Evolutionary conservation across 1,284 basidiomycete species (phyloP).

Genomic region (Leccinum subrobustum): DNA sequence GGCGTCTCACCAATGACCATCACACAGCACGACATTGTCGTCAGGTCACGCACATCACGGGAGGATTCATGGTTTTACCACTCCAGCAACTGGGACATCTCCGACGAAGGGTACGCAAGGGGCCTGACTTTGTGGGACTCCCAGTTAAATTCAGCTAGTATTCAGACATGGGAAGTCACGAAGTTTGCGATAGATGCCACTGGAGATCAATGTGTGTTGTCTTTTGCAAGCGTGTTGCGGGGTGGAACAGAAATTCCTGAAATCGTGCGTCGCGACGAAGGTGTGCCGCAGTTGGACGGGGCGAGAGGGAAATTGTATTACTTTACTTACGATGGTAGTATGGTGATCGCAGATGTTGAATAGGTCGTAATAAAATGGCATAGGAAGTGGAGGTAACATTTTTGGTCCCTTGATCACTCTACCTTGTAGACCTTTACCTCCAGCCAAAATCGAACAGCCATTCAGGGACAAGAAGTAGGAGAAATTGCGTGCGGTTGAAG

Average conservation of each 20-base stretch:
- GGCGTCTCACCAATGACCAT: background rate
- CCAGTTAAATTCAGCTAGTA: background rate
- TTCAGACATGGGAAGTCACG: background rate
- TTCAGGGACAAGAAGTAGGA: background rate
- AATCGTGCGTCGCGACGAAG: background rate
- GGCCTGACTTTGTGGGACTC: background rate
- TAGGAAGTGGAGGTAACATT: background rate
- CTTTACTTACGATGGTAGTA: background rate
- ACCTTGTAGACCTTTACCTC: background rate
- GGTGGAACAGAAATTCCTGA: background rate
- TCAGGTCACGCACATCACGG: background rate
- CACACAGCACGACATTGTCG: background rate
- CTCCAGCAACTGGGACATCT: background rate
- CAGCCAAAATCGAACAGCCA: too few species aligned
- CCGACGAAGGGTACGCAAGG: background rate
- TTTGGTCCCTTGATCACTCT: background rate
- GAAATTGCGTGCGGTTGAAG: background rate
- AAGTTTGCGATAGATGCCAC: background rate
- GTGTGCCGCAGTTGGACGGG: background rate
- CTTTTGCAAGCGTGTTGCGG: background rate
- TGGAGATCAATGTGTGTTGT: background rate
- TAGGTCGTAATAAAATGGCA: background rate
- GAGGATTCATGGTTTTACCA: background rate
- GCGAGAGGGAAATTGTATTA: background rate
- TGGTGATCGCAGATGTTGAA: background rate